Evolutionary conservation across 495 filamentous ascomycete genomes (phyloP).

Genomic region (Penicillium soppii): DNA sequence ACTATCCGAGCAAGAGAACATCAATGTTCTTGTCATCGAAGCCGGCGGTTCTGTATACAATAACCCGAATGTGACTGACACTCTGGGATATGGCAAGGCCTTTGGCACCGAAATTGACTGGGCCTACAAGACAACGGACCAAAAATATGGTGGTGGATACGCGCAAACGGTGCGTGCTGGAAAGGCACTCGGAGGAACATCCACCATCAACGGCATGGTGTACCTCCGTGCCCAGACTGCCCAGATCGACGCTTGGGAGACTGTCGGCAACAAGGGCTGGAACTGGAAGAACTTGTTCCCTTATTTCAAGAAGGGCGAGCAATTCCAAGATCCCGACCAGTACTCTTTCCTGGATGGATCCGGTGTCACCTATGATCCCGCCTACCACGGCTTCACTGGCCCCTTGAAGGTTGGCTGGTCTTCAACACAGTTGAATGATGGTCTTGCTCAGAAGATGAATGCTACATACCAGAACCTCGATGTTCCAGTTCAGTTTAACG

Average conservation of each 20-base stretch:
- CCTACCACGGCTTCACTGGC: conserved; percentile 21
- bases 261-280: conserved; percentile 30
- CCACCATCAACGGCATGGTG: conserved; percentile 49
- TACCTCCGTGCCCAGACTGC: conserved; percentile 21
- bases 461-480: conserved; percentile 19
- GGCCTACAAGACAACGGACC: conserved; percentile 46
- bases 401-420: conserved; percentile 29
- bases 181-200: conserved; percentile 53
- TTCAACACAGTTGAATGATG: conserved; percentile 18
- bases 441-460: conserved; percentile 21
- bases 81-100: conserved; percentile 36
- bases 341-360: conserved; percentile 19
- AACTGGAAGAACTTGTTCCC: conserved; percentile 31
- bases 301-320: conserved; percentile 29
- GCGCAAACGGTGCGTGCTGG: conserved; percentile 42
- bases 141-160: conserved; percentile 36
- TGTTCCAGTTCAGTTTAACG: conserved; percentile 19
- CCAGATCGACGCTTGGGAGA: conserved; percentile 29
- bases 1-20: conserved; percentile 45
- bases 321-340: conserved; percentile 15
- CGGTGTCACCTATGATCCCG: conserved; percentile 21
- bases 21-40: conserved; percentile 54
- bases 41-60: conserved; percentile 50
- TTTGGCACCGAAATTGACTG: conserved; percentile 52
- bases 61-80: conserved; percentile 50